Conservation (phyloP, 805 yeast genomes). For the Kluyveromyces aestuarii region DNA sequence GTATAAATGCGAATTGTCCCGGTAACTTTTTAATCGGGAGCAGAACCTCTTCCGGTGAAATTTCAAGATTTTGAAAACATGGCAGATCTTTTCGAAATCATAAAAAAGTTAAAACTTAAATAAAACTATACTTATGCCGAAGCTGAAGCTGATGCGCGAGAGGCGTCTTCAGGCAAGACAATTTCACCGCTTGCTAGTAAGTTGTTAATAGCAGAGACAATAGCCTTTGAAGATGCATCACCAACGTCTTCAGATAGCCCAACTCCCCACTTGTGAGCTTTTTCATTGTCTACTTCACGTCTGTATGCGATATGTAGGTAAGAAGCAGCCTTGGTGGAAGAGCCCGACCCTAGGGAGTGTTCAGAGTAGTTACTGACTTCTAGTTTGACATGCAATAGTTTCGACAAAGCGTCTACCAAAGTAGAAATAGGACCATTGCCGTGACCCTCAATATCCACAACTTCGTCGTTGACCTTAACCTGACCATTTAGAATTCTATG, state of each 20-base stretch:
- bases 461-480: slow-evolving; percentile 29
- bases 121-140: slow-evolving; percentile 2
- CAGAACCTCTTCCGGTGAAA: not conserved
- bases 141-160: slow-evolving; percentile 15
- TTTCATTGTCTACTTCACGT: slow-evolving; percentile 33
- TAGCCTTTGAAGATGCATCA: slow-evolving; percentile 67
- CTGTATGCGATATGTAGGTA: slow-evolving; percentile 52
- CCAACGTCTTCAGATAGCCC: slow-evolving; percentile 88
- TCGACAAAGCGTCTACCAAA: slow-evolving; percentile 53
- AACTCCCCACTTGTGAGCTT: slow-evolving; percentile 68
- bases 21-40: not conserved
- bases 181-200: slow-evolving; percentile 24
- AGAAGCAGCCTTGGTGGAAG: slow-evolving; percentile 66
- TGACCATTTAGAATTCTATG: slow-evolving; percentile 37
- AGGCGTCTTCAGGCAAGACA: slow-evolving; percentile 13
- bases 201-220: slow-evolving; percentile 53
- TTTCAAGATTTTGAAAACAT: not conserved
- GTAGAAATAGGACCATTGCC: slow-evolving; percentile 81
- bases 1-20: not conserved
- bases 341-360: slow-evolving; percentile 65
- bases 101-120: not conserved
- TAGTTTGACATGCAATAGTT: slow-evolving; percentile 41
- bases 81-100: not conserved
- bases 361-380: slow-evolving; percentile 63
- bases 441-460: slow-evolving; percentile 37